These are phyloP conservation scores for Phytophthora pinifolia DNA, from an alignment of 352 stramenopile genomes.

Conservation along the genomic window DNA sequence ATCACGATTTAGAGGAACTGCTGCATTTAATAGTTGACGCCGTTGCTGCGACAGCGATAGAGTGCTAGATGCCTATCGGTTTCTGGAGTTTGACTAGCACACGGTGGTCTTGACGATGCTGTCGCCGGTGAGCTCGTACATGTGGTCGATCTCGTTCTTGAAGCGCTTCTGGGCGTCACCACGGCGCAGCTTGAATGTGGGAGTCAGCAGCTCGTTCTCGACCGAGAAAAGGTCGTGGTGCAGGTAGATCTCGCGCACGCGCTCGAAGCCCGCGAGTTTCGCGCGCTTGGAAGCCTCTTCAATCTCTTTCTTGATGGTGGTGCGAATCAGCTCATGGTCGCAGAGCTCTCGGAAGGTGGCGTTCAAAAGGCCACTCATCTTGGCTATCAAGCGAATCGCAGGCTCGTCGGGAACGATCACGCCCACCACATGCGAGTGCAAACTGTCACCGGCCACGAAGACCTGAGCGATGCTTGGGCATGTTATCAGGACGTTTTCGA, in stretches of 20 bases:
- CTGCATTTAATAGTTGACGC: too few species aligned
- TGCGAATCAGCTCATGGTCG: slow-evolving; percentile 47
- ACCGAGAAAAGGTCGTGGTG: slow-evolving; percentile 90
- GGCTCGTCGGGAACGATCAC: slow-evolving; percentile 89
- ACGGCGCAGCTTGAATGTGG: slow-evolving; percentile 97
- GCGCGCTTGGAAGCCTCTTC: slow-evolving; percentile 48
- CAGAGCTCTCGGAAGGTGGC: slow-evolving; percentile 50
- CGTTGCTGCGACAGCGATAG: too few species aligned
- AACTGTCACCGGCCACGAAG: slow-evolving; percentile 96
- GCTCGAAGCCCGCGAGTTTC: slow-evolving; percentile 93
- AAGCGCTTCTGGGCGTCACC: slow-evolving; percentile 59
- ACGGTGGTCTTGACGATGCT: slow-evolving; percentile 40
- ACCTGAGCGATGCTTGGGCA: slow-evolving; percentile 91
- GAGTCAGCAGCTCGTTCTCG: slow-evolving; percentile 95
- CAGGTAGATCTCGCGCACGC: slow-evolving; percentile 89
- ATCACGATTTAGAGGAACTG: not conserved
- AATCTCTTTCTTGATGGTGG: slow-evolving; percentile 49
- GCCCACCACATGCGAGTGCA: slow-evolving; percentile 94
- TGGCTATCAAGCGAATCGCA: slow-evolving; percentile 37
- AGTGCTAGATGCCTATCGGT: too few species aligned
- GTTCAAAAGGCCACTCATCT: slow-evolving; percentile 29
- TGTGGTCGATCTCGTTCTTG: slow-evolving; percentile 65
- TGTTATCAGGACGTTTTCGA: slow-evolving; percentile 94
- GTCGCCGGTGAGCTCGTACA: slow-evolving; percentile 69
- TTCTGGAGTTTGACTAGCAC: slow-evolving; percentile 2